Base-by-base conservation (phyloP, 805 yeast genomes). In the Candida namnaoensis region DNA sequence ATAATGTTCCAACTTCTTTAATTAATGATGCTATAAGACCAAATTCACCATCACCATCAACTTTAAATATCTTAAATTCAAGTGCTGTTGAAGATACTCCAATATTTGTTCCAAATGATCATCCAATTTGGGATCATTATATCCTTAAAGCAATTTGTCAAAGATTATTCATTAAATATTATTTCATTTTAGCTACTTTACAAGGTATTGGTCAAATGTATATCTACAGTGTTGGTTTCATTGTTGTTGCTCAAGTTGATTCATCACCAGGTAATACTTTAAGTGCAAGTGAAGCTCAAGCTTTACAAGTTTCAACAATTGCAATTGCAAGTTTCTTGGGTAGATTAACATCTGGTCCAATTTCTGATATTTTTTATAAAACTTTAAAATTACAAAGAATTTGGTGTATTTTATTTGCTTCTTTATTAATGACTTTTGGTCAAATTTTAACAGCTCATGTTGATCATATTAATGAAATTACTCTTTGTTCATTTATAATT, bases 121-220 rank as follows among this genome's bases (percentile, higher is more conserved):
- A 51, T 8, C 60, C 58, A 33, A 42, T 56, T 1, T 54, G 58
- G 58, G 51, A 53, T 34, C 51, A 53, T 36, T 47, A 53, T 14
- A 46, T 54, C 9, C 34, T 53, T 9, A 44, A 54, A 37, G 42
- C 52, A 7, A 50, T 56, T 23, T 36, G 34, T 7, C 45, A 52
- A 9, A 41, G 56, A 24, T 33, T 61, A 2, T 83, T 78, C 44
- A 46, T 79, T 15, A 60, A 70, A 8, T 81, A 77, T 47, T 80
- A 68, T 48, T 37, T 76, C 7, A 66, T 78, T n/a, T 63, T 81
- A 24, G 76, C 84, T 0, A 57, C 74, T 5, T 60, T 76, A 36
- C 74, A 80, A 53, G 81, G 86, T 1, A 65, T 78, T 36, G 85
- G 88, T 4, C 90, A 82, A 55, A 73, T 76, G 58, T 84, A 82